Conservation (phyloP, 768 basidiomycete genomes). For the Tricholoma flavovirens region DNA sequence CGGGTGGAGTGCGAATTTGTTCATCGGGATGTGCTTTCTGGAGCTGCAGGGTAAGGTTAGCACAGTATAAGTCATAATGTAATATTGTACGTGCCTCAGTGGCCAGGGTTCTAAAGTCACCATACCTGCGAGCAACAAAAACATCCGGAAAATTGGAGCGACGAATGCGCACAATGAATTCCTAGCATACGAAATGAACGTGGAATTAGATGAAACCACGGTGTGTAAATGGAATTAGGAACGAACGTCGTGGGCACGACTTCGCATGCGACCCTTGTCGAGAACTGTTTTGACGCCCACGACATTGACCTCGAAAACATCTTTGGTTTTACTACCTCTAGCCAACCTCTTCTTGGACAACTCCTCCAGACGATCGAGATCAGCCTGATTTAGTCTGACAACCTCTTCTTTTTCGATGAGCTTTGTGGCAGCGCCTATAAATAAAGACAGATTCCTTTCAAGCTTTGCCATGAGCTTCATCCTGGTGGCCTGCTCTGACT, state of each 20-base stretch:
- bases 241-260: slow-evolving; percentile 80
- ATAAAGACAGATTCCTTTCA: slow-evolving; percentile 79
- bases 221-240: slow-evolving; percentile 5
- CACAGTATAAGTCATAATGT: neutral
- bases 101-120: slow-evolving; percentile 88
- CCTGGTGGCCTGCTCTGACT: slow-evolving; percentile 49
- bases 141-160: slow-evolving; percentile 68
- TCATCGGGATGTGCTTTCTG: slow-evolving; percentile 83
- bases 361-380: slow-evolving; percentile 73
- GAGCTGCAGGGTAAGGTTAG: slow-evolving; percentile 45
- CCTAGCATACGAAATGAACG: slow-evolving; percentile 42
- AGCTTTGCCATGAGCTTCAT: slow-evolving; percentile 69
- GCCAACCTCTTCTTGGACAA: slow-evolving; percentile 61
- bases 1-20: slow-evolving; percentile 74
- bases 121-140: slow-evolving; percentile 89
- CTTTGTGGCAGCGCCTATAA: slow-evolving; percentile 79
- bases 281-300: slow-evolving; percentile 79
- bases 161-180: slow-evolving; percentile 90
- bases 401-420: slow-evolving; percentile 83
- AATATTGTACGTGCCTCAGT: slow-evolving; percentile 53
- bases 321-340: slow-evolving; percentile 38
- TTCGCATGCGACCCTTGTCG: slow-evolving; percentile 82
- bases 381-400: slow-evolving; percentile 80
- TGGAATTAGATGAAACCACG: neutral
- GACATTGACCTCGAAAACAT: slow-evolving; percentile 85